Evolutionary conservation across 345 rosid genomes (phyloP), one percentile per base, ranked within the genome.

Genomic region (Hypericum androsaemum): DNA sequence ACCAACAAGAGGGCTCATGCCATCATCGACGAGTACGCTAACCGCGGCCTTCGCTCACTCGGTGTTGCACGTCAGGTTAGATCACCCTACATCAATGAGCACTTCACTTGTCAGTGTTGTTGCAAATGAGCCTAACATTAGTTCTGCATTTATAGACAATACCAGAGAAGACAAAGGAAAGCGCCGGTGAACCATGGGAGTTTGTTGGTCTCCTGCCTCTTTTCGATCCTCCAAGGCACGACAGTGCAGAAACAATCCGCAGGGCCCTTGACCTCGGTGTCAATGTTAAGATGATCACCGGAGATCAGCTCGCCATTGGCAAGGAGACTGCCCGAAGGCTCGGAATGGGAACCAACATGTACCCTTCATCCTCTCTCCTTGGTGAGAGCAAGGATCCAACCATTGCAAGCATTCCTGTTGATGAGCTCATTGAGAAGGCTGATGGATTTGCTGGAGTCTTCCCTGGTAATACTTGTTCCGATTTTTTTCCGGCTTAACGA

Each of bases 171-270:
- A 81, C 16, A 45, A 88, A 84, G 71, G 94, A 84, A 54, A 78
- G 95, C 43, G 70, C 52, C 0, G 95, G 95, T 54, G 78, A 15
- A 41, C 76, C 87, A 38, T 92, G 96, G 96, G 95, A 82, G 59
- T 85, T 92, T 62, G 82, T 88, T 7, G 98, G 98, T 55, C 88
- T 88, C 28, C 48, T 92, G 70, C 98, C 95, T 53, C 89, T 92
- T 47, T 88, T 88, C 32, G 96, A 92, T 40, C 98, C 96, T 6
- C 95, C 94, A 10, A 81, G 92, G 57, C 94, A 87, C 13, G 95
- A 86, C 49, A 83, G 92, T 63, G 88, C 92, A 0, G 86, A 83
- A 71, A 86, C 88, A 5, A 86, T 86, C 35, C 76, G 82, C 39
- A 61, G 86, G 9, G 89, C 95, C 10, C 86, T 86, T 50, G 89